A percentile compares a stretch with the other conserved stretches of the same genome.
Evolutionary conservation across 176 grass and related monocot genomes (phyloP).

Genomic region (Triticum turgidum): DNA sequence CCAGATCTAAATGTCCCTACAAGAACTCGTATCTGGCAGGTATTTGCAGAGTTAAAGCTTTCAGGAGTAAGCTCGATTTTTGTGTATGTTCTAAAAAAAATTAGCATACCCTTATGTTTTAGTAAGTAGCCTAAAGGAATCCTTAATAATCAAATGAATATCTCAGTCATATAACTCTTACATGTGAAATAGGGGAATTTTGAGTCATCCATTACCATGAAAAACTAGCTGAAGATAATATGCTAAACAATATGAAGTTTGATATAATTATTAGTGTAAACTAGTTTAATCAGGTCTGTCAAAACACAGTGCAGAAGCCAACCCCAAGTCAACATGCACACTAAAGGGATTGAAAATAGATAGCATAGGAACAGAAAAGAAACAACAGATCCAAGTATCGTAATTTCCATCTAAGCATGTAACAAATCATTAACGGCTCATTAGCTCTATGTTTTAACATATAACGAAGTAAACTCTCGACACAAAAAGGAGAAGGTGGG

Average conservation of each 20-base stretch:
- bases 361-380: conserved; percentile 2
- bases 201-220: neutral
- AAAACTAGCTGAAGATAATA: neutral
- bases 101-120: neutral
- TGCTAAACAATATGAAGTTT: neutral
- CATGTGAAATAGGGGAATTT: neutral
- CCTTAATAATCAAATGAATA: neutral
- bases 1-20: neutral
- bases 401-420: neutral
- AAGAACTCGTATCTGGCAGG: neutral
- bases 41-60: conserved; percentile 14
- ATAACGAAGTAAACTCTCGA: neutral
- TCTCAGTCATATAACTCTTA: neutral
- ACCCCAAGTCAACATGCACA: neutral
- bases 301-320: neutral
- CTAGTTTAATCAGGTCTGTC: neutral
- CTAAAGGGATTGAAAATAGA: neutral
- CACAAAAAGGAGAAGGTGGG: neutral
- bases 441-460: neutral
- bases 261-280: neutral
- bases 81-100: neutral
- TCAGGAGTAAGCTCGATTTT: neutral
- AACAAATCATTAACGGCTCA: neutral
- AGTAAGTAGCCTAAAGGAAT: neutral
- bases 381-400: neutral